Conservation (phyloP, 225 moss, liverwort and hornwort genomes). For the Sphagnum contortum region DNA sequence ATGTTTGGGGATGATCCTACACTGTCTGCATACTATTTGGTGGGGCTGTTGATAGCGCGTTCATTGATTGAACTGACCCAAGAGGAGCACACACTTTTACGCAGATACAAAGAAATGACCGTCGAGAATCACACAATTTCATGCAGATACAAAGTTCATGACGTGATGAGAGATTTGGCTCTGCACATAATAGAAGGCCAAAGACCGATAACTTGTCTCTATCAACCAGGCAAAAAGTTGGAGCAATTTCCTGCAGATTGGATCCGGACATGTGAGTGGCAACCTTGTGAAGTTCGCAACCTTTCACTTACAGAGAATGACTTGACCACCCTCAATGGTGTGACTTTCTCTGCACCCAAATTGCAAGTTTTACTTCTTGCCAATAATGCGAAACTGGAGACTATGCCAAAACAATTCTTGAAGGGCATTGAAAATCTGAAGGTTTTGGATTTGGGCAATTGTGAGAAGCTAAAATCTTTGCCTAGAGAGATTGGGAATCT, state of each 20-base stretch:
- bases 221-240: slow-evolving; percentile 2
- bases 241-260: slow-evolving; percentile 5
- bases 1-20: no score
- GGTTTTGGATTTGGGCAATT: slow-evolving; percentile 6
- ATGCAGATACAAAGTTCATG: slow-evolving; percentile 6
- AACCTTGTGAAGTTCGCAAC: background rate
- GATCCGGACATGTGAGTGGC: background rate
- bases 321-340: slow-evolving; percentile 4
- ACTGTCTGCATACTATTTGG: slow-evolving; percentile 2
- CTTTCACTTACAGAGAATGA: slow-evolving; percentile 9
- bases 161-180: slow-evolving; percentile 13
- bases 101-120: no score
- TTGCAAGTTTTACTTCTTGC: slow-evolving; percentile 6
- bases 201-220: slow-evolving; percentile 8
- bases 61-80: slow-evolving; percentile 8
- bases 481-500: no score
- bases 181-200: background rate
- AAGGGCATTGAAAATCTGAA: slow-evolving; percentile 3
- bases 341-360: background rate
- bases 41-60: slow-evolving; percentile 11
- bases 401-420: background rate
- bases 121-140: no score
- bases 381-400: background rate
- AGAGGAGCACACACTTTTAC: no score
- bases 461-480: no score